Conservation (phyloP, 768 basidiomycete genomes). For the Sarcodon sp. region DNA sequence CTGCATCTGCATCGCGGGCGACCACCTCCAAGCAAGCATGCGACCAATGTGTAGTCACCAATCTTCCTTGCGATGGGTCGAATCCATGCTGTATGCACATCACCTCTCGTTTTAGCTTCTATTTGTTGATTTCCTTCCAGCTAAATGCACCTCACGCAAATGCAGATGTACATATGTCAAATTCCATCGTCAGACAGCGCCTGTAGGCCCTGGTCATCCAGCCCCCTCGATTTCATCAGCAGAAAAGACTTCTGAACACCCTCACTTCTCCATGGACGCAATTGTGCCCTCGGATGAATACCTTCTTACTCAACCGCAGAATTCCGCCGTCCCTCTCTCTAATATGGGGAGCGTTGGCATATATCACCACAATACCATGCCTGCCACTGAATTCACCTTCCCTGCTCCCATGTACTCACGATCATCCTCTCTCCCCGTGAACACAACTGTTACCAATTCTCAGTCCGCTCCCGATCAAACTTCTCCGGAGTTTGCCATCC, state of each 20-base stretch:
- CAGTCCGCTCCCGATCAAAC: not conserved
- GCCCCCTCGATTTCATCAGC: constrained; percentile 14
- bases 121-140: constrained; percentile 19
- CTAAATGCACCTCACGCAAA: constrained; percentile 64
- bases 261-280: constrained; percentile 8
- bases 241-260: constrained; percentile 2
- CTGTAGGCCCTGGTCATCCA: constrained; percentile 60
- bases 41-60: constrained; percentile 71
- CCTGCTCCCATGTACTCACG: constrained; percentile 3
- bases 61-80: constrained; percentile 65
- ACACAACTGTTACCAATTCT: constrained; percentile 1
- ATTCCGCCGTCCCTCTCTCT: not conserved
- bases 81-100: constrained; percentile 59
- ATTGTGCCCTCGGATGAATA: constrained; percentile 27
- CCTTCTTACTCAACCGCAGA: constrained; percentile 17
- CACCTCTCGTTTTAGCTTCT: constrained; percentile 1
- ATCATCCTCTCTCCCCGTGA: constrained; percentile 4
- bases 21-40: constrained; percentile 77
- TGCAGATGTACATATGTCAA: constrained; percentile 70
- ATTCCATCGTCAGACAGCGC: constrained; percentile 73
- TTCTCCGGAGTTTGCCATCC: constrained; percentile 26
- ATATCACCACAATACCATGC: constrained; percentile 2
- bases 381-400: constrained; percentile 1
- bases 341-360: constrained; percentile 1
- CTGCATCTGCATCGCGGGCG: constrained; percentile 53